A percentile compares a stretch with the other conserved stretches of the same genome.
These are phyloP conservation scores for Heterobasidion occidentale DNA, from an alignment of 1,284 basidiomycete species.

Conservation along the genomic window DNA sequence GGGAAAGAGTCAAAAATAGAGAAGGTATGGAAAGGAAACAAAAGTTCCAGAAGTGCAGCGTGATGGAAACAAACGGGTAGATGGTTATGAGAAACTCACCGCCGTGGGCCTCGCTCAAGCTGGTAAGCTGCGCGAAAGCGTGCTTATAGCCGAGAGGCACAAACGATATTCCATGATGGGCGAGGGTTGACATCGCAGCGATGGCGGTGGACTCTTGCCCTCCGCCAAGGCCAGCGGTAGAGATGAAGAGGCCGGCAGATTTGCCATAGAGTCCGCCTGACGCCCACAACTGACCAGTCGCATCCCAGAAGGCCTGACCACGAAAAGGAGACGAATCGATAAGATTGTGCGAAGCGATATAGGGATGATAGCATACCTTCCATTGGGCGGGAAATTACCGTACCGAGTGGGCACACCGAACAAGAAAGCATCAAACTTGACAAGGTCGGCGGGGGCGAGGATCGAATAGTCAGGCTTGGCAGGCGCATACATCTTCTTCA, in stretches of 20 bases:
- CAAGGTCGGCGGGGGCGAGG: conserved; percentile 58
- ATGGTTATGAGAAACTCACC: conserved; percentile 32
- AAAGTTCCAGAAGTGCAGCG: too few species aligned
- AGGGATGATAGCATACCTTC: conserved; percentile 37
- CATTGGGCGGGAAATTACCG: conserved; percentile 67
- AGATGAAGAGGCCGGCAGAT: conserved; percentile 69
- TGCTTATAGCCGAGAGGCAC: conserved; percentile 76
- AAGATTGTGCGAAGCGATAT: not conserved
- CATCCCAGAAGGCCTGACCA: conserved; percentile 69
- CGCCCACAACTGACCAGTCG: conserved; percentile 75
- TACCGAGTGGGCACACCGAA: conserved; percentile 78
- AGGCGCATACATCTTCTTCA: conserved; percentile 72
- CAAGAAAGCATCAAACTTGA: conserved; percentile 59
- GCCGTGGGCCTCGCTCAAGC: conserved; percentile 61
- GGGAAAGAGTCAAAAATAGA: not conserved
- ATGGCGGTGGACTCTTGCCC: conserved; percentile 70
- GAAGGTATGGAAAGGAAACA: too few species aligned
- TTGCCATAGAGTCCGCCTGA: conserved; percentile 72
- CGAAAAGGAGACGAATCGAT: not conserved
- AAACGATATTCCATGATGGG: conserved; percentile 76
- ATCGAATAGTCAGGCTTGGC: conserved; percentile 68
- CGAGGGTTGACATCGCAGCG: conserved; percentile 62
- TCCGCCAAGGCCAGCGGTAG: conserved; percentile 57
- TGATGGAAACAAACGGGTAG: not conserved
- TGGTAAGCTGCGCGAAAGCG: conserved; percentile 47